phyloP scores from a whole-genome alignment of 2,329 filamentous ascomycete genomes.

The Hortaea werneckii region DNA sequence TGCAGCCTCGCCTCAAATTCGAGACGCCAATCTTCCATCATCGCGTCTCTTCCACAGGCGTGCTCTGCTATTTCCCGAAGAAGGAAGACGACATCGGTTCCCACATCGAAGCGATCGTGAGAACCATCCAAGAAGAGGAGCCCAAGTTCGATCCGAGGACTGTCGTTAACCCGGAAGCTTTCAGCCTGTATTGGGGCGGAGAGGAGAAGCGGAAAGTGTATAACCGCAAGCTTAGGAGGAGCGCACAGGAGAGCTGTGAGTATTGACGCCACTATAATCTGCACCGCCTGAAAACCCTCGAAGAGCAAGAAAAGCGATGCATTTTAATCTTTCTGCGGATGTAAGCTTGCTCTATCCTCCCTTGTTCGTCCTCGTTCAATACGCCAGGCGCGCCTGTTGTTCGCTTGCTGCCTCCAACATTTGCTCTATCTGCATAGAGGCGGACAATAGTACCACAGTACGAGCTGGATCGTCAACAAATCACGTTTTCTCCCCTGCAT shows the following conservation, averaged over 20 bases:
- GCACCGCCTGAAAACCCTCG: background rate
- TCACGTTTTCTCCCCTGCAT: too few species aligned
- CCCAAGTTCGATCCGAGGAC: slow-evolving; percentile 86
- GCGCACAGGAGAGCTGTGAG: slow-evolving; percentile 51
- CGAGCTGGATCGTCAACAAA: too few species aligned
- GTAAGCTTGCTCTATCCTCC: too few species aligned
- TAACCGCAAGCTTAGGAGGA: slow-evolving; percentile 67
- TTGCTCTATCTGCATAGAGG: too few species aligned
- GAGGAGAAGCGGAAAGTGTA: slow-evolving; percentile 74
- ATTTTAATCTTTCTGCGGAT: too few species aligned
- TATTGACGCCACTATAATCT: slow-evolving; percentile 4
- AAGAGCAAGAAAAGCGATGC: background rate
- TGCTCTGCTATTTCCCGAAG: slow-evolving; percentile 69
- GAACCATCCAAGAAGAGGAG: slow-evolving; percentile 73
- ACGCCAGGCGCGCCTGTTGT: too few species aligned
- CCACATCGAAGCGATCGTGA: slow-evolving; percentile 76
- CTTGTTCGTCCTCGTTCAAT: too few species aligned
- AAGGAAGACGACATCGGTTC: slow-evolving; percentile 66
- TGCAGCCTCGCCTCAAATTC: slow-evolving; percentile 75
- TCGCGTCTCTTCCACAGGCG: slow-evolving; percentile 65
- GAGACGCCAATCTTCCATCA: slow-evolving; percentile 81
- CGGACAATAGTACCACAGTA: too few species aligned
- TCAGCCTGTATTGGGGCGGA: slow-evolving; percentile 76
- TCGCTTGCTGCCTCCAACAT: too few species aligned
- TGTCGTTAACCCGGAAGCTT: slow-evolving; percentile 75